phyloP scores from a whole-genome alignment of 352 stramenopile genomes.

The Phytophthora ohioensis region DNA sequence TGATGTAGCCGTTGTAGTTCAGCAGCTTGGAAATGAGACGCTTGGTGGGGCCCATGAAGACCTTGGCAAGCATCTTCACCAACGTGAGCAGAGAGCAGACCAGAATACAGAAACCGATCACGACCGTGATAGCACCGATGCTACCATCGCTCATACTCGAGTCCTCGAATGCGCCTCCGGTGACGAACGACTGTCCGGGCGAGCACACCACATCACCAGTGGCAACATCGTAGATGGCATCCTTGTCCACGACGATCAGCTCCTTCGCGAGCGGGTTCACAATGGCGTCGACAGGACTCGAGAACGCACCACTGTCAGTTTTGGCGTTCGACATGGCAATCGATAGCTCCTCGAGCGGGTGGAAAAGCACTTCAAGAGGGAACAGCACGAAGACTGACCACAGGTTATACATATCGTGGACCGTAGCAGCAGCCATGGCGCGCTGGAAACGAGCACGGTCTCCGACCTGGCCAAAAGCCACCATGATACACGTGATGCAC shows the following conservation, averaged over 20 bases:
- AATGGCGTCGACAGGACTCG: slow-evolving; percentile 49
- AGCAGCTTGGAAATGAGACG: slow-evolving; percentile 88
- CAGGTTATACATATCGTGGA: slow-evolving; percentile 92
- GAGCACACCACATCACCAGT: slow-evolving; percentile 42
- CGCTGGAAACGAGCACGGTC: slow-evolving; percentile 74
- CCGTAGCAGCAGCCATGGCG: slow-evolving; percentile 62
- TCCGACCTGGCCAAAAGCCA: slow-evolving; percentile 89
- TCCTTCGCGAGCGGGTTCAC: slow-evolving; percentile 52
- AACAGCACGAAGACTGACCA: slow-evolving; percentile 81
- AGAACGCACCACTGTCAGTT: slow-evolving; percentile 46
- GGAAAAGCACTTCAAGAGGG: slow-evolving; percentile 70
- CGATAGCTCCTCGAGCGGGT: slow-evolving; percentile 70
- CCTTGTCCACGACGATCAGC: slow-evolving; percentile 52
- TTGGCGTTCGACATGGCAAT: slow-evolving; percentile 49
- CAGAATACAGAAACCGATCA: slow-evolving; percentile 58
- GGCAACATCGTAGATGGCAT: slow-evolving; percentile 47
- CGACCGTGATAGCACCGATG: slow-evolving; percentile 55
- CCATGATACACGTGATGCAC: slow-evolving; percentile 92
- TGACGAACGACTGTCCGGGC: slow-evolving; percentile 46
- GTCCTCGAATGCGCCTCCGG: slow-evolving; percentile 43
- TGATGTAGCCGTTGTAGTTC: slow-evolving; percentile 91
- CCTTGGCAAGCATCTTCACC: slow-evolving; percentile 62
- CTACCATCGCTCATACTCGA: slow-evolving; percentile 47
- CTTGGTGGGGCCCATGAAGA: slow-evolving; percentile 88
- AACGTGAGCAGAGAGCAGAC: slow-evolving; percentile 57